Base-by-base conservation (phyloP, 441 rosid genomes). In the Arabidopsis hybrid region DNA sequence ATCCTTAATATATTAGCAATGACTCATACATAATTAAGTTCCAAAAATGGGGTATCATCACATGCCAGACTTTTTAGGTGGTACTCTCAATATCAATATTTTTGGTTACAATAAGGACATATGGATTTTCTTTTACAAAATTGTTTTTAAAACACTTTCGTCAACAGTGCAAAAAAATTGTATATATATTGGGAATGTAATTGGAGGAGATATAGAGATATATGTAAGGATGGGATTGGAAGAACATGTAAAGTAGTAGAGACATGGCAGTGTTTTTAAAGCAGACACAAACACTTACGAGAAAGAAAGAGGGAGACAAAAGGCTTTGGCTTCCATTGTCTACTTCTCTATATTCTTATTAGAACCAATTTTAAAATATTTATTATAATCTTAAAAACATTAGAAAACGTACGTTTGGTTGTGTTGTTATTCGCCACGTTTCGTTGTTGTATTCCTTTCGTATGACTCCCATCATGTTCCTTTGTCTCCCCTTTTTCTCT, bases 261-360 rank as follows among this genome's bases (percentile, higher is more conserved):
- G 76, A 76, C 68, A 76, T 65, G 75, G 72, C 77, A 65, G 80
- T 66, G 77, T 60, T 71, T 17, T 51, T 31, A 66, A 71, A 71
- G 73, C 80, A 59, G 77, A 65, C 80, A 77, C 75, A 65, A 58
- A 58, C 76, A 72, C 59, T 65, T 58, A 31, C 18, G 32, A 65
- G 51, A 71, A 71, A 71, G 64, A 77, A 57, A 76, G 71, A 65
- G 80, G 72, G 76, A 77, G 76, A 77, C 76, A 71, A 42, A 71
- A 51, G 43, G 63, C 63, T 21, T 65, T 51, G 26, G 52, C 58
- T 42, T 71, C 52, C 74, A 64, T 58, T 49, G 36, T 56, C 70
- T 63, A 62, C 55, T 69, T 52, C 43, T 39, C 10, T 40, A 57
- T 70, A 40, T 49, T 51, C 59, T 36, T 47, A 12, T 29, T 42